Conservation (phyloP, 352 stramenopile species). For the Globisporangium heterothallicum region DNA sequence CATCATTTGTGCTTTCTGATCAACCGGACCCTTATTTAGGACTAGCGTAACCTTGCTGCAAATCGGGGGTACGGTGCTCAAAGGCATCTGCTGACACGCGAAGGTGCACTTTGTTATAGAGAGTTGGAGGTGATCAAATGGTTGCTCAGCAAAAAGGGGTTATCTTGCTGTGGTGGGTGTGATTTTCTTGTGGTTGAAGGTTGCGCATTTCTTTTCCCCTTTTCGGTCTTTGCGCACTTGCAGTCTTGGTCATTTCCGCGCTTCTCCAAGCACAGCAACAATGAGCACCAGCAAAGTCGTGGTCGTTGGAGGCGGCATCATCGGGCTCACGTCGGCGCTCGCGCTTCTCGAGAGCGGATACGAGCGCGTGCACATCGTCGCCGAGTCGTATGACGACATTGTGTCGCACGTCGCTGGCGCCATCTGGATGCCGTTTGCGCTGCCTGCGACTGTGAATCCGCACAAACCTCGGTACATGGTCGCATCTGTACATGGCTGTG, state of each 20-base stretch:
- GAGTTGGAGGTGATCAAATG: neutral
- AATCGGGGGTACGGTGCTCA: neutral
- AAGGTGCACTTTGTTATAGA: neutral
- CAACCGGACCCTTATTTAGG: neutral
- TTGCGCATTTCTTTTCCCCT: too few species aligned
- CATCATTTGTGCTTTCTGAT: neutral
- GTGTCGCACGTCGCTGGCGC: slow-evolving; percentile 66
- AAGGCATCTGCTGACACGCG: neutral
- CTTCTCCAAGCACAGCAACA: neutral
- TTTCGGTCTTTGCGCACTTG: too few species aligned
- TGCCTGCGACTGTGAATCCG: slow-evolving; percentile 29
- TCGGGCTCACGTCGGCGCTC: slow-evolving; percentile 59
- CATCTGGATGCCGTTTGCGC: slow-evolving; percentile 69
- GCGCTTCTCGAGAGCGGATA: slow-evolving; percentile 55
- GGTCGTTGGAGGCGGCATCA: slow-evolving; percentile 62
- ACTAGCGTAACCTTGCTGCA: neutral
- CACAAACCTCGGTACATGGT: slow-evolving; percentile 29
- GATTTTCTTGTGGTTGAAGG: too few species aligned
- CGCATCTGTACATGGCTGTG: neutral
- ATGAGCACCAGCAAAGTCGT: slow-evolving; percentile 23
- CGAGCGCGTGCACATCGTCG: slow-evolving; percentile 37
- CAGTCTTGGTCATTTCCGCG: too few species aligned
- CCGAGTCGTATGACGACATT: slow-evolving; percentile 43
- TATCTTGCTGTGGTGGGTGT: neutral
- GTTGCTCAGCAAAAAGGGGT: neutral